These are phyloP conservation scores for Cyanodermella asteris DNA, from an alignment of 2,329 filamentous ascomycete species.

Conservation along the genomic window DNA sequence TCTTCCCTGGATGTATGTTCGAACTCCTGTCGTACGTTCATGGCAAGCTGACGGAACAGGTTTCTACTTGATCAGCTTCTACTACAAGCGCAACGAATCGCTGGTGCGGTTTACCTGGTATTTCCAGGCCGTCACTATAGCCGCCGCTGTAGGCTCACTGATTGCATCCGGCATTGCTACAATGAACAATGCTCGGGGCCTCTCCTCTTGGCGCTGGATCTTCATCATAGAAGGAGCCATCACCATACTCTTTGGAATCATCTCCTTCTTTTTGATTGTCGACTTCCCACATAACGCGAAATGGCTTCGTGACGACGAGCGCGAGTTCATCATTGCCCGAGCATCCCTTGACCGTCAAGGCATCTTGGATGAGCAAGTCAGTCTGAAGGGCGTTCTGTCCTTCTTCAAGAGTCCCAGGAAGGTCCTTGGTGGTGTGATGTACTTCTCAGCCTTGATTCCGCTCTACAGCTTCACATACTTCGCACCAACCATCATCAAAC, in stretches of 20 bases:
- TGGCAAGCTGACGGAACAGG: conserved; percentile 1
- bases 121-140: conserved; percentile 9
- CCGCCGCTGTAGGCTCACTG: conserved; percentile 12
- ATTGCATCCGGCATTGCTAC: conserved; percentile 11
- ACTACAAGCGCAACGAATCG: conserved; percentile 15
- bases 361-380: conserved; percentile 1
- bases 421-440: conserved; percentile 6
- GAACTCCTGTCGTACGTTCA: not conserved
- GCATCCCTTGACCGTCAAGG: not conserved
- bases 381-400: not conserved
- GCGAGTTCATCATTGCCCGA: conserved; percentile 7
- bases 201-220: conserved; percentile 13
- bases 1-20: conserved; percentile 13
- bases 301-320: conserved; percentile 11
- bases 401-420: conserved; percentile 6
- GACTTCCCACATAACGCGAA: conserved; percentile 10
- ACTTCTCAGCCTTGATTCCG: conserved; percentile 3
- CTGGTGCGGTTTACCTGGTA: conserved; percentile 11
- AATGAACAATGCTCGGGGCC: conserved; percentile 11
- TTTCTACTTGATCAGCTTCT: conserved; percentile 16
- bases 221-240: conserved; percentile 13
- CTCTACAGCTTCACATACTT: conserved; percentile 9
- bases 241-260: conserved; percentile 10
- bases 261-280: conserved; percentile 8
- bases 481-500: conserved; percentile 11